These are phyloP conservation scores for Macrolepiota fuliginosa DNA, from an alignment of 768 basidiomycete species.

Conservation along the genomic window DNA sequence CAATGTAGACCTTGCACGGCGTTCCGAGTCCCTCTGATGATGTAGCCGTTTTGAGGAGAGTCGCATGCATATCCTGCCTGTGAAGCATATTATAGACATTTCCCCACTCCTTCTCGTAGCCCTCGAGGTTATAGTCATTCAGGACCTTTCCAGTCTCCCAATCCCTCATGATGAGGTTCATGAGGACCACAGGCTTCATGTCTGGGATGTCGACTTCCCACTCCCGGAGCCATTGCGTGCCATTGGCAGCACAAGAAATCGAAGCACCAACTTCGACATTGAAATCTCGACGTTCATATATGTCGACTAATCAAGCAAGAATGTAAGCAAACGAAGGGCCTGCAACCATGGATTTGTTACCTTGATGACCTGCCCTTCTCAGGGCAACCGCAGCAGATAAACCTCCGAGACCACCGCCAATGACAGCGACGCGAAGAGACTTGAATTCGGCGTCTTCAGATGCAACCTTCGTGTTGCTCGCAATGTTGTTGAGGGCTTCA, in stretches of 20 bases:
- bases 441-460: constrained; percentile 4
- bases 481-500: background rate
- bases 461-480: background rate
- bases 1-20: constrained; percentile 23
- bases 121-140: constrained; percentile 27
- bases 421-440: constrained; percentile 17
- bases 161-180: constrained; percentile 33
- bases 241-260: constrained; percentile 32
- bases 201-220: constrained; percentile 29
- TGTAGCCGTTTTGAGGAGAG: constrained; percentile 25
- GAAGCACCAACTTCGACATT: constrained; percentile 31
- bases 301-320: constrained; percentile 17
- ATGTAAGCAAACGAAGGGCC: background rate
- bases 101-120: constrained; percentile 29
- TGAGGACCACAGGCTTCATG: constrained; percentile 28
- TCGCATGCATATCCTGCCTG: constrained; percentile 30
- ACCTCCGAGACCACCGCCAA: constrained; percentile 20
- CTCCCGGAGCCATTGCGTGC: constrained; percentile 30
- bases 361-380: constrained; percentile 28
- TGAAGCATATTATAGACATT: constrained; percentile 30
- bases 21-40: constrained; percentile 23
- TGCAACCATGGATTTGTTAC: background rate
- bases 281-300: constrained; percentile 29
- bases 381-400: constrained; percentile 23
- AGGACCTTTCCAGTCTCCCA: constrained; percentile 31